These are phyloP conservation scores for Protomyces arabidopsidicola DNA, from an alignment of 1,139 yeast genomes.

Conservation along the genomic window DNA sequence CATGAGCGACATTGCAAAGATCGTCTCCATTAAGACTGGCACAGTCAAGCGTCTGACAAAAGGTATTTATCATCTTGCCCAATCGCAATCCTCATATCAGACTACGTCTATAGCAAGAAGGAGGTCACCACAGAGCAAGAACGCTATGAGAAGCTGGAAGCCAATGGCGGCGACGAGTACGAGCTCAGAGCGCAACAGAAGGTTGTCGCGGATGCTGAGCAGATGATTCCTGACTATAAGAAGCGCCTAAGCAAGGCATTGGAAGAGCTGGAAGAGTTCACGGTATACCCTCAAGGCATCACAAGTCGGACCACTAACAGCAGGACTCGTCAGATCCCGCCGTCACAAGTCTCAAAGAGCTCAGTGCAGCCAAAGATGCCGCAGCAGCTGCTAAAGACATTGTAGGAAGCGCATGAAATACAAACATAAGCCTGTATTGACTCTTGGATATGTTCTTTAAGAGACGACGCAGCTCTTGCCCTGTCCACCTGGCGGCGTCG, in stretches of 20 bases:
- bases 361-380: slow-evolving; percentile 4
- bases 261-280: slow-evolving; percentile 13
- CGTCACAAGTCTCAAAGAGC: background rate
- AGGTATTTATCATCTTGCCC: background rate
- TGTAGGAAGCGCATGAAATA: background rate
- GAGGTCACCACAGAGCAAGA: slow-evolving; percentile 12
- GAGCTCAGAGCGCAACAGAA: slow-evolving; percentile 21
- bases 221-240: slow-evolving; percentile 22
- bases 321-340: slow-evolving; percentile 12
- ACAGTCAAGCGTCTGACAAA: slow-evolving; percentile 20
- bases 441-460: background rate
- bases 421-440: background rate
- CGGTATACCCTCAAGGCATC: background rate
- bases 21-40: slow-evolving; percentile 17
- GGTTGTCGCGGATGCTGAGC: slow-evolving; percentile 26
- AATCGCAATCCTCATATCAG: background rate
- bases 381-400: slow-evolving; percentile 2
- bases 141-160: slow-evolving; percentile 7
- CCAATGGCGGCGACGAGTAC: slow-evolving; percentile 25
- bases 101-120: slow-evolving; percentile 9
- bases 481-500: slow-evolving; percentile 35
- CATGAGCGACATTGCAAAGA: slow-evolving; percentile 10
- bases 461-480: slow-evolving; percentile 26
- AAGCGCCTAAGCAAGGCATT: slow-evolving; percentile 12
- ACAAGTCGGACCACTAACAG: background rate